Percentiles rank a stretch among this genome's conserved stretches.
Conservation (phyloP, 2,329 filamentous ascomycete genomes). For the Phialophora tarda region DNA sequence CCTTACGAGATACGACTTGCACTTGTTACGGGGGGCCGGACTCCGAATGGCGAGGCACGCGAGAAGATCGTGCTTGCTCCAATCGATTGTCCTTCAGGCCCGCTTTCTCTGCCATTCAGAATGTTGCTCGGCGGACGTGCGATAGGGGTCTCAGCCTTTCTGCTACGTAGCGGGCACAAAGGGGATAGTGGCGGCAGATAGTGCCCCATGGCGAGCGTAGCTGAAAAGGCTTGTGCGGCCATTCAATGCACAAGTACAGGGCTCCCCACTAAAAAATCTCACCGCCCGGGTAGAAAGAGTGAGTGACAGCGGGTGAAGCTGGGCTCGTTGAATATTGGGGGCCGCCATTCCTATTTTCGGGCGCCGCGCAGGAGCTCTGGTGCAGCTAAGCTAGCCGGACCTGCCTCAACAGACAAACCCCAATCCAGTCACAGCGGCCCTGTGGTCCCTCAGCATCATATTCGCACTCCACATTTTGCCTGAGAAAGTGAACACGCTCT, state of each 20-base stretch:
- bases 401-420: slow-evolving; percentile 34
- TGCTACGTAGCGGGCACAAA: slow-evolving; percentile 1
- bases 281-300: slow-evolving; percentile 26
- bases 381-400: slow-evolving; percentile 31
- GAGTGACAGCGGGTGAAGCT: not conserved
- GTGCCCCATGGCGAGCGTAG: slow-evolving; percentile 9
- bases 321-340: slow-evolving; percentile 32
- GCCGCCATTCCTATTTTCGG: slow-evolving; percentile 39
- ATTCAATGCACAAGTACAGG: slow-evolving; percentile 1
- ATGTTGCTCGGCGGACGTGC: slow-evolving; percentile 15
- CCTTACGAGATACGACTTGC: slow-evolving; percentile 31
- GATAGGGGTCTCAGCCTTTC: slow-evolving; percentile 21
- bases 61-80: slow-evolving; percentile 18
- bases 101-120: not conserved
- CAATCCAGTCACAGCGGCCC: slow-evolving; percentile 12
- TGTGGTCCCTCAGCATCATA: slow-evolving; percentile 31
- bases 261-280: slow-evolving; percentile 26
- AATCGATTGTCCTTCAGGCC: slow-evolving; percentile 21
- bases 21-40: slow-evolving; percentile 25
- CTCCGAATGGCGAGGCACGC: slow-evolving; percentile 31
- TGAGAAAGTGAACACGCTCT: slow-evolving; percentile 25
- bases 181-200: slow-evolving; percentile 18
- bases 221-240: slow-evolving; percentile 17
- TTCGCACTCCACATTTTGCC: slow-evolving; percentile 20
- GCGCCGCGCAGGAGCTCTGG: slow-evolving; percentile 12